Evolutionary conservation across 495 filamentous ascomycete genomes (phyloP).

Genomic region (Penicillium macrosclerotiorum): DNA sequence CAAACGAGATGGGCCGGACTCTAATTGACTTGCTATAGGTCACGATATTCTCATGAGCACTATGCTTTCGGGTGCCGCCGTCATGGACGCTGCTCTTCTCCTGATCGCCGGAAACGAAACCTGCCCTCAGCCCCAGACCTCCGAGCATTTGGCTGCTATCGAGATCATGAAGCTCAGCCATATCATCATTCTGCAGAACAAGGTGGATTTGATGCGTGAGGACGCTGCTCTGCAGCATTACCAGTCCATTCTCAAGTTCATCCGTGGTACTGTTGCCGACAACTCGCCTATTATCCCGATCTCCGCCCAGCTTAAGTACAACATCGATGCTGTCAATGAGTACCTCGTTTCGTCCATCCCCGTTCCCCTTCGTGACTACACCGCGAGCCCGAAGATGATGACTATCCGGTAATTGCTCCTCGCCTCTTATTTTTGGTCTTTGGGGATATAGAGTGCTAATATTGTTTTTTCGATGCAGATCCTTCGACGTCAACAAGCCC

Average conservation of each 20-base stretch:
- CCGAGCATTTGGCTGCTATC: slow-evolving; percentile 96
- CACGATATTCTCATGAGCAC: slow-evolving; percentile 99
- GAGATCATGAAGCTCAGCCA: slow-evolving; percentile 99
- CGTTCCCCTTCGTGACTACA: slow-evolving; percentile 85
- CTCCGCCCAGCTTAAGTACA: slow-evolving; percentile 98
- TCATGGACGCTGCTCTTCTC: slow-evolving; percentile 97
- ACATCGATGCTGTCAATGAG: slow-evolving; percentile 98
- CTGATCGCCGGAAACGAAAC: slow-evolving; percentile 98
- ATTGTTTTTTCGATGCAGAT: no score
- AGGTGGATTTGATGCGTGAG: slow-evolving; percentile 96
- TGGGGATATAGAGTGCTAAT: no score
- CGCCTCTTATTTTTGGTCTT: no score
- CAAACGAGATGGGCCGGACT: not conserved
- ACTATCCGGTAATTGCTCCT: no score
- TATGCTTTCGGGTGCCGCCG: slow-evolving; percentile 97
- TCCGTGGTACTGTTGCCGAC: slow-evolving; percentile 93
- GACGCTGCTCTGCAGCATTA: slow-evolving; percentile 89
- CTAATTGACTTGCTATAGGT: slow-evolving; percentile 27
- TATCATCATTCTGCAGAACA: slow-evolving; percentile 99
- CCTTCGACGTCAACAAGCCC: slow-evolving; percentile 99
- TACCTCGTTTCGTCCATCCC: slow-evolving; percentile 90
- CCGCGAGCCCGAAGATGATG: slow-evolving; percentile 91
- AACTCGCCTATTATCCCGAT: slow-evolving; percentile 97
- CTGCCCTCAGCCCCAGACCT: slow-evolving; percentile 98
- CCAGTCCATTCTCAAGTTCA: slow-evolving; percentile 95